Conservation (phyloP, 768 basidiomycete genomes). For the Pleurotus tuoliensis region DNA sequence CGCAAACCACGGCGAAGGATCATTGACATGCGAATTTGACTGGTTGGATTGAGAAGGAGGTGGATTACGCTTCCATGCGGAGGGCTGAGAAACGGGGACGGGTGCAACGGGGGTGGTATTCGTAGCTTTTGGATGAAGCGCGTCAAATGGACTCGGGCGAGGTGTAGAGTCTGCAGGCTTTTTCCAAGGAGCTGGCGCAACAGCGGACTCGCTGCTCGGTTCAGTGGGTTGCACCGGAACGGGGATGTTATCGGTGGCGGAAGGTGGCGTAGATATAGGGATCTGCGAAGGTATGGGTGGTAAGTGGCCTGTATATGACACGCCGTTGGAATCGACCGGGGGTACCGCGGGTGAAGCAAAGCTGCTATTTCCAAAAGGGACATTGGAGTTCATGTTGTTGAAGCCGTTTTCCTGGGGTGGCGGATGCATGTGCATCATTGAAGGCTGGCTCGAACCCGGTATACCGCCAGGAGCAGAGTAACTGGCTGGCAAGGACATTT, state of each 20-base stretch:
- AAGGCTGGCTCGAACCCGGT: background rate
- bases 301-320: background rate
- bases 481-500: background rate
- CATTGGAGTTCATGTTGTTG: background rate
- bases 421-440: background rate
- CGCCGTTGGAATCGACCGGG: background rate
- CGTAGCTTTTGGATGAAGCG: slow-evolving; percentile 33
- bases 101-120: slow-evolving; percentile 29
- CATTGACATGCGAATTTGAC: slow-evolving; percentile 24
- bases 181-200: slow-evolving; percentile 32
- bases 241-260: background rate
- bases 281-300: background rate
- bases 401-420: background rate
- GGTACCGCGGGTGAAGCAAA: background rate
- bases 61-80: slow-evolving; percentile 34
- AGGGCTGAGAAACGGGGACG: slow-evolving; percentile 19
- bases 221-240: slow-evolving; percentile 15
- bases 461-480: background rate
- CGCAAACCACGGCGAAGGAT: slow-evolving; percentile 55
- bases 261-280: slow-evolving; percentile 9
- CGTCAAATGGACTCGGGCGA: slow-evolving; percentile 37
- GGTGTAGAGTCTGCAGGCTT: slow-evolving; percentile 26
- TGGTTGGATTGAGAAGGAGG: slow-evolving; percentile 15
- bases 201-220: slow-evolving; percentile 12
- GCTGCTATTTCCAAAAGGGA: slow-evolving; percentile 8